Evolutionary conservation across 305 asterid species (phyloP), one percentile per base, ranked within the genome.

Genomic region (Stenogyne calaminthoides): DNA sequence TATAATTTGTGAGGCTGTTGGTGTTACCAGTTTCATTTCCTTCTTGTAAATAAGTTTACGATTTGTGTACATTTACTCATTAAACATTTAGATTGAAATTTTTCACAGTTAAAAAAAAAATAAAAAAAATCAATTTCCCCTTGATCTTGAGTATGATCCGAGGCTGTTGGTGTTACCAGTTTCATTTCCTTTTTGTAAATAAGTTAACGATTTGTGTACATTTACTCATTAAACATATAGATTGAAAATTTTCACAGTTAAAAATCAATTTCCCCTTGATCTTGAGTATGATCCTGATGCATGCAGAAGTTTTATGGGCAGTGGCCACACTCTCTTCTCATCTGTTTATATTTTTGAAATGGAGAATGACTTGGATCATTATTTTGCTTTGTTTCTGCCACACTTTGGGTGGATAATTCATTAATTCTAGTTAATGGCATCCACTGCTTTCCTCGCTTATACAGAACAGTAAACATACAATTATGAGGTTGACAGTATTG

Each of bases 251-350:
- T 9, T n/a, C n/a, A 0, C 1, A 5, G 7, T 60, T 3, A 55
- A 32, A 27, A 36, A 40, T 73, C 10, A 6, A 15, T 27, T 55
- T 56, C 57, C 51, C 36, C 55, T 63, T 7, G 6, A 32, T 67
- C 58, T 42, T 20, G 37, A 64, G 47, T 63, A 39, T 25, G 39
- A 71, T n/a, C 69, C 67, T 7, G 70, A 67, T 77, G 74, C 81
- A 77, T 72, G 78, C 70, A 39, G 52, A 37, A 9, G 29, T 36
- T 65, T 60, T 39, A 16, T 15, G 47, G 70, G 54, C 39, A 42
- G 37, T 47, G 20, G 39, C 51, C 49, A 12, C 55, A 6, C 42
- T 70, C 18, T 57, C 42, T 25, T 9, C 60, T 44, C 22, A 37
- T 22, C 14, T 22, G 49, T 32, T 69, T 60, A 8, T 36, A 44